A percentile compares a stretch with the other conserved stretches of the same genome.
phyloP scores from a whole-genome alignment of 1,284 basidiomycete species.

The Ganoderma leucocontextum region DNA sequence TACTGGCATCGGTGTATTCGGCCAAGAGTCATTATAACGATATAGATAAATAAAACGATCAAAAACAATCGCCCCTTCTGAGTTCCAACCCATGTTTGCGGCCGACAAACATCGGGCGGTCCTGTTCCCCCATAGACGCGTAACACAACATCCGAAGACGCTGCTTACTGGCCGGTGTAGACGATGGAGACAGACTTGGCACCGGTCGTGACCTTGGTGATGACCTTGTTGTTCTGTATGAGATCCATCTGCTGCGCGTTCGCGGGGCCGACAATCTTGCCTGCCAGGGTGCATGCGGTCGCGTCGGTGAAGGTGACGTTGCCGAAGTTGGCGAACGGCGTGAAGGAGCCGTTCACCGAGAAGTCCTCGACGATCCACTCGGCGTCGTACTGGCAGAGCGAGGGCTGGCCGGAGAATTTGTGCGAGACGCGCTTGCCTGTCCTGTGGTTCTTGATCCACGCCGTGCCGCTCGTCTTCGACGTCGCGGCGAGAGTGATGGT shows the following conservation, averaged over 20 bases:
- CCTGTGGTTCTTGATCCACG: constrained; percentile 41
- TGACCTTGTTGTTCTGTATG: constrained; percentile 38
- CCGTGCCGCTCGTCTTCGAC: constrained; percentile 39
- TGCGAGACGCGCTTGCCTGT: constrained; percentile 41
- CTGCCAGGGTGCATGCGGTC: constrained; percentile 14
- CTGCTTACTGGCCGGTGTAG: constrained; percentile 22
- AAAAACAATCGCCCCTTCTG: too few relatives aligned
- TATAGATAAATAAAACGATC: too few relatives aligned
- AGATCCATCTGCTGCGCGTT: constrained; percentile 43
- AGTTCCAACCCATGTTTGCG: too few relatives aligned
- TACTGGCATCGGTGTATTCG: too few relatives aligned
- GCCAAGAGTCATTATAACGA: too few relatives aligned
- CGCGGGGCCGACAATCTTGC: constrained; percentile 30
- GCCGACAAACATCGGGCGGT: too few relatives aligned
- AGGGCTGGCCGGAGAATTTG: constrained; percentile 40
- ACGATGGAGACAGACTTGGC: constrained; percentile 37
- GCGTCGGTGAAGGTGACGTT: constrained; percentile 39
- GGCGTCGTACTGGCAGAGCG: constrained; percentile 43
- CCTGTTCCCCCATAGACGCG: too few relatives aligned
- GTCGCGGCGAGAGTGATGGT: constrained; percentile 42
- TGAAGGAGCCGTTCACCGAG: constrained; percentile 40
- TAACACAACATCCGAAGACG: too few relatives aligned
- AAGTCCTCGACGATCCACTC: constrained; percentile 46
- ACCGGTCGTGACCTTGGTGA: constrained; percentile 38
- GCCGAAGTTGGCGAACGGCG: constrained; percentile 49